A percentile compares a stretch with the other conserved stretches of the same genome.
phyloP scores from a whole-genome alignment of 202 grass and related monocot species.

The Elaeis oleifera region DNA sequence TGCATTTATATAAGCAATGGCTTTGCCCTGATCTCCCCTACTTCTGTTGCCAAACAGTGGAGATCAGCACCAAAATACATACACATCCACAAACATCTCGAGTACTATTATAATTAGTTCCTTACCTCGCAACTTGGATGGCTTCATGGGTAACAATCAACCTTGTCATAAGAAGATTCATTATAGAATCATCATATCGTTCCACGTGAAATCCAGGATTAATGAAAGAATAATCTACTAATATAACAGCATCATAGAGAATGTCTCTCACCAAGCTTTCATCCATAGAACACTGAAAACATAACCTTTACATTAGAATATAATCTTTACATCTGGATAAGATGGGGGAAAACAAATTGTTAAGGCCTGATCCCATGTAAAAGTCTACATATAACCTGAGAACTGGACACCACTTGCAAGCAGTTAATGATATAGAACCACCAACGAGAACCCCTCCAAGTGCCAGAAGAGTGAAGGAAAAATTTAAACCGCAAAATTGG shows the following conservation, averaged over 20 bases:
- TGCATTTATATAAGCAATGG: constrained; percentile 62
- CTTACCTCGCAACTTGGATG: constrained; percentile 67
- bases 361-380: too few species aligned
- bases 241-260: constrained; percentile 81
- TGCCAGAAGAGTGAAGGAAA: too few species aligned
- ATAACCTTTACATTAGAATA: neutral
- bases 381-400: too few species aligned
- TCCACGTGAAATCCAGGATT: constrained; percentile 49
- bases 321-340: too few species aligned
- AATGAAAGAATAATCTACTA: constrained; percentile 93
- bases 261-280: constrained; percentile 74
- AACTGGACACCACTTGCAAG: too few species aligned
- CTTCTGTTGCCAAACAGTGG: constrained; percentile 37
- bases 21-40: constrained; percentile 74
- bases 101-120: too few species aligned
- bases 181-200: constrained; percentile 48
- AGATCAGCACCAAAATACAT: constrained; percentile 3
- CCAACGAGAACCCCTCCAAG: too few species aligned
- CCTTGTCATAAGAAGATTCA: constrained; percentile 55
- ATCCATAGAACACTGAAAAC: constrained; percentile 54
- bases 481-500: too few species aligned
- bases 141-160: constrained; percentile 82
- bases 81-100: neutral
- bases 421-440: too few species aligned
- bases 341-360: too few species aligned